These are phyloP conservation scores for Panaeolus papilionaceus DNA, from an alignment of 768 basidiomycete genomes.

Conservation along the genomic window DNA sequence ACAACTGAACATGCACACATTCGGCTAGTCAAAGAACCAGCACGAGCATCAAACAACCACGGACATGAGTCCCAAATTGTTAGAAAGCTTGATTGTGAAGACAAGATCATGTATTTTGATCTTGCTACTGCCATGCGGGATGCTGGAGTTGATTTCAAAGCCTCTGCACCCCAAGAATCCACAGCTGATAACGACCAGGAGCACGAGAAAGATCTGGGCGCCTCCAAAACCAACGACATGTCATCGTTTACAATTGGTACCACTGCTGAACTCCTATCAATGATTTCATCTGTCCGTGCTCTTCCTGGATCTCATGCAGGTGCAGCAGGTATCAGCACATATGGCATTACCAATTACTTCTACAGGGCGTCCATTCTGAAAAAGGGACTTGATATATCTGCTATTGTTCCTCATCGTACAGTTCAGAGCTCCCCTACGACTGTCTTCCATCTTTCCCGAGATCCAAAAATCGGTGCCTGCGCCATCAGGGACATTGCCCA, in stretches of 20 bases:
- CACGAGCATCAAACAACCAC: slow-evolving; percentile 33
- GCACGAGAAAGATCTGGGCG: not conserved
- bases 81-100: slow-evolving; percentile 33
- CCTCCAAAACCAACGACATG: no score
- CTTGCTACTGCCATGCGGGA: slow-evolving; percentile 10
- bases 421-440: slow-evolving; percentile 19
- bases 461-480: slow-evolving; percentile 26
- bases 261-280: slow-evolving; percentile 16
- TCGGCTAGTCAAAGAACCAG: slow-evolving; percentile 35
- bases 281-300: slow-evolving; percentile 1
- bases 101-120: slow-evolving; percentile 28
- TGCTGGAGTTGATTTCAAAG: slow-evolving; percentile 1
- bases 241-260: not conserved
- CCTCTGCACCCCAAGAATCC: not conserved
- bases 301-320: not conserved
- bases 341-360: not conserved
- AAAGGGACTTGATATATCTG: slow-evolving; percentile 12
- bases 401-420: slow-evolving; percentile 22
- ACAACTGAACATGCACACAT: slow-evolving; percentile 38
- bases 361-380: slow-evolving; percentile 9
- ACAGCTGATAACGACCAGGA: slow-evolving; percentile 4
- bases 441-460: slow-evolving; percentile 32
- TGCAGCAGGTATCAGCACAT: not conserved
- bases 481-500: slow-evolving; percentile 28
- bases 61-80: slow-evolving; percentile 39